Conservation (phyloP, 345 rosid genomes). For the Durio zibethinus region DNA sequence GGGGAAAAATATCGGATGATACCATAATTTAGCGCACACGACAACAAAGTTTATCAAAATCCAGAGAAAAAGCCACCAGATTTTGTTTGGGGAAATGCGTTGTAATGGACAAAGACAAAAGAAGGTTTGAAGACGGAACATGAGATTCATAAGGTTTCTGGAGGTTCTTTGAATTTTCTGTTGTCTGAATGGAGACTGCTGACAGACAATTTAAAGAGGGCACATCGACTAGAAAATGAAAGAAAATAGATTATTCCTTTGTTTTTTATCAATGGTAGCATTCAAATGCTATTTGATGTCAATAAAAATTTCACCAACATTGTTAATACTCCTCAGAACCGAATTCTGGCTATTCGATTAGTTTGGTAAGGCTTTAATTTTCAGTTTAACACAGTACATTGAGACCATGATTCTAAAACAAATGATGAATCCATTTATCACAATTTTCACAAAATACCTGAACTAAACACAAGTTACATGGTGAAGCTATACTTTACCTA, state of each 20-base stretch:
- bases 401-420: neutral
- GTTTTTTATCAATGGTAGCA: neutral
- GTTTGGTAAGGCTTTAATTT: neutral
- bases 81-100: neutral
- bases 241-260: neutral
- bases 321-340: neutral
- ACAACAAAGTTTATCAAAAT: neutral
- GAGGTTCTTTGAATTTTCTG: neutral
- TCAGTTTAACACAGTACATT: neutral
- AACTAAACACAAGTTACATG: neutral
- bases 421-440: neutral
- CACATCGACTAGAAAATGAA: neutral
- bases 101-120: neutral
- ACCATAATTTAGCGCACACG: neutral
- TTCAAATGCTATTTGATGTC: neutral
- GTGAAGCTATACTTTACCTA: neutral
- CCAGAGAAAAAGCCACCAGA: neutral
- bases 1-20: neutral
- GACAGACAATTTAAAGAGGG: neutral
- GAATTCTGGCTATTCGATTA: neutral
- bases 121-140: neutral
- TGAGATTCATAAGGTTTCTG: neutral
- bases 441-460: neutral
- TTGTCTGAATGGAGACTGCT: neutral
- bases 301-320: neutral